Conservation (phyloP, 331 rosid species). For the Quercus tomentella region DNA sequence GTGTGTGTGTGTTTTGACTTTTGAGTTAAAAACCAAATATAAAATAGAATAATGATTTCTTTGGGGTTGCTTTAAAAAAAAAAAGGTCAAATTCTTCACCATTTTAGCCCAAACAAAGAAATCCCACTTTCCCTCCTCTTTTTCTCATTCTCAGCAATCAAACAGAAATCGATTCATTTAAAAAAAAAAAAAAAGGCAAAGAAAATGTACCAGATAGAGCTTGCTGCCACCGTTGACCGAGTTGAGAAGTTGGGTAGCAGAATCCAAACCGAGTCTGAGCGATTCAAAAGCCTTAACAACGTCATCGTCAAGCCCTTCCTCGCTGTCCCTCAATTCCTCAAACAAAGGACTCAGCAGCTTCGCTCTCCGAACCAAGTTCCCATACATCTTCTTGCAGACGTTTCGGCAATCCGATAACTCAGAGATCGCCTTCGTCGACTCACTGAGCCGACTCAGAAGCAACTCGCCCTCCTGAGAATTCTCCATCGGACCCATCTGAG, state of each 20-base stretch:
- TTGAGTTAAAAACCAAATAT: background rate
- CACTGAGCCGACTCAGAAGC: slow-evolving; percentile 48
- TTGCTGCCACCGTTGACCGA: slow-evolving; percentile 74
- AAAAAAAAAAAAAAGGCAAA: background rate
- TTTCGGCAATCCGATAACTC: slow-evolving; percentile 67
- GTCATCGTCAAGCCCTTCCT: slow-evolving; percentile 42
- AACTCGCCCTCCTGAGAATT: slow-evolving; percentile 9
- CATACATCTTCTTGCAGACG: slow-evolving; percentile 62
- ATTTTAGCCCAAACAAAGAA: background rate
- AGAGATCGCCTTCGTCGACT: slow-evolving; percentile 58
- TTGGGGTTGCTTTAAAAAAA: background rate
- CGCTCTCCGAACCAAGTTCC: slow-evolving; percentile 71
- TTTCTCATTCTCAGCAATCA: background rate
- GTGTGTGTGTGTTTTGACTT: too few relatives aligned
- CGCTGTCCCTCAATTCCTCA: slow-evolving; percentile 81
- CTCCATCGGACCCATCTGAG: slow-evolving; percentile 50
- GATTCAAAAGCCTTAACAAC: slow-evolving; percentile 55
- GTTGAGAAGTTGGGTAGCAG: slow-evolving; percentile 50
- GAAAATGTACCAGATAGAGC: slow-evolving; percentile 61
- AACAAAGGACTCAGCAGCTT: slow-evolving; percentile 85
- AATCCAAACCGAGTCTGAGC: slow-evolving; percentile 66
- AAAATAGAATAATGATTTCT: background rate
- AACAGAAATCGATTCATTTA: background rate
- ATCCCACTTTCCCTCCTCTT: too few relatives aligned
- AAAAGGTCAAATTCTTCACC: too few relatives aligned